Evolutionary conservation across 352 stramenopile genomes (phyloP).

Genomic region (Phytophthora podocarpi): DNA sequence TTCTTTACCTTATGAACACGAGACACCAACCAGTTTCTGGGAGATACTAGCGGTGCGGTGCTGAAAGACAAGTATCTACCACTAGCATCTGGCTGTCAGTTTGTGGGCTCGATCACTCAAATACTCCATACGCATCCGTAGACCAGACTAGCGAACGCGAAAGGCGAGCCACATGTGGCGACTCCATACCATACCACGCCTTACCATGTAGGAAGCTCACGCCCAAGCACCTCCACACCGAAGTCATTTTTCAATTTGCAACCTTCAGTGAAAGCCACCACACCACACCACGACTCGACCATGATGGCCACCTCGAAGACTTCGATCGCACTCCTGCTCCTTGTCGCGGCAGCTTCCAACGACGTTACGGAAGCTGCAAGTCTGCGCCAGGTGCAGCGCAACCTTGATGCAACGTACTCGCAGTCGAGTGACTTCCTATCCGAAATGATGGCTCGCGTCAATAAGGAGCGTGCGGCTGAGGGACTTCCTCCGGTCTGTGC

Average conservation of each 20-base stretch:
- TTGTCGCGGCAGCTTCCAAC: conserved; percentile 2
- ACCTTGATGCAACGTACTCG: conserved; percentile 18
- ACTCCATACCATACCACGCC: conserved; percentile 9
- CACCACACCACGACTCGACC: neutral
- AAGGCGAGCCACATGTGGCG: conserved; percentile 18
- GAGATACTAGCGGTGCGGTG: conserved; percentile 3
- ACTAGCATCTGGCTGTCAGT: conserved; percentile 5
- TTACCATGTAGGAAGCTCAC: neutral
- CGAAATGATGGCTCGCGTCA: conserved; percentile 47
- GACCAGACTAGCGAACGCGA: conserved; percentile 20
- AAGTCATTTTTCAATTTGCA: conserved; percentile 18
- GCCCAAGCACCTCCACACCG: neutral
- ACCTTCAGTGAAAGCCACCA: neutral
- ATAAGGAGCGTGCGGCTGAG: conserved; percentile 40
- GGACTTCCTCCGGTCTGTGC: conserved; percentile 35
- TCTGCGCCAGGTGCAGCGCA: conserved; percentile 25
- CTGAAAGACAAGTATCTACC: neutral
- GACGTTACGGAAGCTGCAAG: conserved; percentile 9
- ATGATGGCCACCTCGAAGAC: conserved; percentile 12
- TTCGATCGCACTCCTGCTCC: conserved; percentile 6
- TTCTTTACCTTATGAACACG: conserved; percentile 4
- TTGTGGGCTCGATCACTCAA: conserved; percentile 1
- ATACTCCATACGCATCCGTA: neutral
- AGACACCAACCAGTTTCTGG: neutral
- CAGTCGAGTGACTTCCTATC: conserved; percentile 19